phyloP scores from a whole-genome alignment of 2,329 filamentous ascomycete species.

The Verticillium longisporum region DNA sequence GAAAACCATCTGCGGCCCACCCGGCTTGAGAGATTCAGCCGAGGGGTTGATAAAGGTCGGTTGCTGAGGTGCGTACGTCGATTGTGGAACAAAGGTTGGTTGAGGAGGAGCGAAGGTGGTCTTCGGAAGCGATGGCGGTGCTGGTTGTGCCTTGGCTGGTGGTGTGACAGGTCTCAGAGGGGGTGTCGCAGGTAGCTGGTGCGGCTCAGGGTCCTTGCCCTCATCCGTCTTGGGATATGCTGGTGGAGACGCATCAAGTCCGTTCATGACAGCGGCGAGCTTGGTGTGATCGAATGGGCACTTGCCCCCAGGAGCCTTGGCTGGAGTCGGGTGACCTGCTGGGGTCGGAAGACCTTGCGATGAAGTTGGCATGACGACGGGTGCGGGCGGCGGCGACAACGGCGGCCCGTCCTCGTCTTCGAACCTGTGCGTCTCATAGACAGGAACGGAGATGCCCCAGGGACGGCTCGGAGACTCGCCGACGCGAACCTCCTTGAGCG shows the following conservation, averaged over 20 bases:
- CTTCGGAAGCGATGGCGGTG: neutral
- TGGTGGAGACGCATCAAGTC: slow-evolving; percentile 13
- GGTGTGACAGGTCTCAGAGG: neutral
- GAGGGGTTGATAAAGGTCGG: slow-evolving; percentile 47
- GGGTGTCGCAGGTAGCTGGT: neutral
- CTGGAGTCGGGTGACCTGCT: slow-evolving; percentile 12
- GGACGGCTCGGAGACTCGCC: slow-evolving; percentile 90
- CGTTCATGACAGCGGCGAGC: slow-evolving; percentile 19
- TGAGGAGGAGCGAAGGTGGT: slow-evolving; percentile 21
- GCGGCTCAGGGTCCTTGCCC: neutral
- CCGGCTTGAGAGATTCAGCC: slow-evolving; percentile 22
- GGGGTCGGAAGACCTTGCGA: slow-evolving; percentile 15
- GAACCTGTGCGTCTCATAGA: slow-evolving; percentile 35
- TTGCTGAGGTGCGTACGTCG: slow-evolving; percentile 21
- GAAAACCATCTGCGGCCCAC: slow-evolving; percentile 68
- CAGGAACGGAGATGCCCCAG: slow-evolving; percentile 83
- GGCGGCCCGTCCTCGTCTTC: slow-evolving; percentile 32
- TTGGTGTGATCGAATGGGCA: slow-evolving; percentile 54
- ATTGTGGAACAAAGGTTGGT: slow-evolving; percentile 40
- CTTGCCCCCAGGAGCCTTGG: slow-evolving; percentile 30
- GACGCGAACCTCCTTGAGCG: slow-evolving; percentile 82
- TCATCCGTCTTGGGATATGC: neutral
- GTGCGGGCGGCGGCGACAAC: slow-evolving; percentile 50
- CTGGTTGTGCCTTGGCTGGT: neutral
- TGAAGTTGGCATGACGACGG: slow-evolving; percentile 41